Conservation (phyloP, 169 alveolate species). For the Pseudocohnilembus persalinus region DNA sequence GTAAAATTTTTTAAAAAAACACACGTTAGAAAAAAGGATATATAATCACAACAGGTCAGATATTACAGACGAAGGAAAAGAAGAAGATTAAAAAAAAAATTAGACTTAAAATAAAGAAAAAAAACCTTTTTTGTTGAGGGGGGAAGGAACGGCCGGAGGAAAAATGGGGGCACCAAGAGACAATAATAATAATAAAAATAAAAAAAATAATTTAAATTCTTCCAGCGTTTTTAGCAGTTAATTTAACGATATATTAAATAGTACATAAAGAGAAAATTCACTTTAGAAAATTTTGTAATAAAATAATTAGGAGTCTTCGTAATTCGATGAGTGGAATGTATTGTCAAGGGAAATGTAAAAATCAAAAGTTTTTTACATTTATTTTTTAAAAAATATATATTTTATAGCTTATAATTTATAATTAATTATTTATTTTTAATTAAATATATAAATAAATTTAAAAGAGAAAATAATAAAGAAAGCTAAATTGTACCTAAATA, state of each 20-base stretch:
- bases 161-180: not conserved
- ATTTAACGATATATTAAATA: no score
- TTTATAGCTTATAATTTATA: no score
- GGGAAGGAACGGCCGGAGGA: not conserved
- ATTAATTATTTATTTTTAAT: no score
- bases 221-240: not conserved
- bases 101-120: not conserved
- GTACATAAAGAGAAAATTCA: no score
- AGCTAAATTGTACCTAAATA: not conserved
- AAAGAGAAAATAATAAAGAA: not conserved
- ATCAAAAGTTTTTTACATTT: no score
- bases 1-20: not conserved
- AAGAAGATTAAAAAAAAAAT: not conserved
- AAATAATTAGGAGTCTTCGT: no score
- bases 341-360: no score
- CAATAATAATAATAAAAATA: no score
- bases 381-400: no score
- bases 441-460: no score
- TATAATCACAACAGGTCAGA: not conserved
- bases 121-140: not conserved
- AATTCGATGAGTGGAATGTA: no score
- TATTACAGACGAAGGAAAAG: not conserved
- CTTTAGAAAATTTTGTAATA: no score
- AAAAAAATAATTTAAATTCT: not conserved
- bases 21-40: not conserved